Percentiles rank a stretch among this genome's conserved stretches.
Conservation (phyloP, 2,329 filamentous ascomycete genomes). For the Fusarium falciforme region DNA sequence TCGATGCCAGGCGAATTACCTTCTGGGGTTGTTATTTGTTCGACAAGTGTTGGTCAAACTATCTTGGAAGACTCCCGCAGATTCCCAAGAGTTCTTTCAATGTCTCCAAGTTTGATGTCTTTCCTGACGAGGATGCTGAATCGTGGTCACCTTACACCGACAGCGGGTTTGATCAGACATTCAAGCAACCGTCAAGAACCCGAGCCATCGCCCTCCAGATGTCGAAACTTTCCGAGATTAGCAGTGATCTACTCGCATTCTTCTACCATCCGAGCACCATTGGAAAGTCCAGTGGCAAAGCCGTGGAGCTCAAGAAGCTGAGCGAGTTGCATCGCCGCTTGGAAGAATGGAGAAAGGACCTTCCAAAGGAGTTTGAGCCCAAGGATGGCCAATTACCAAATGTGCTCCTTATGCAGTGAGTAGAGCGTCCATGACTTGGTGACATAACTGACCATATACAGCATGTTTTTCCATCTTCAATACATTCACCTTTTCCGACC, state of each 20-base stretch:
- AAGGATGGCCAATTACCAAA: conserved; percentile 91
- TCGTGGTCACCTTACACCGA: conserved; percentile 92
- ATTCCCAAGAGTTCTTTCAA: conserved; percentile 83
- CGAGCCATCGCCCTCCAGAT: conserved; percentile 86
- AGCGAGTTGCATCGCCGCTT: conserved; percentile 91
- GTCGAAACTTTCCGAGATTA: conserved; percentile 89
- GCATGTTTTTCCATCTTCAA: conserved; percentile 97
- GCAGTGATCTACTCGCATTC: conserved; percentile 85
- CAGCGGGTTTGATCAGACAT: conserved; percentile 76
- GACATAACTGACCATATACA: conserved; percentile 51
- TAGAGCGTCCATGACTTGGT: conserved; percentile 32
- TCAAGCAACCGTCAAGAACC: conserved; percentile 84
- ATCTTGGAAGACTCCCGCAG: conserved; percentile 90
- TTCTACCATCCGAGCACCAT: conserved; percentile 88
- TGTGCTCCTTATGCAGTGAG: conserved; percentile 85
- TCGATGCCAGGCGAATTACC: conserved; percentile 89
- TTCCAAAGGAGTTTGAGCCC: conserved; percentile 88
- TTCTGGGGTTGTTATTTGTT: conserved; percentile 99
- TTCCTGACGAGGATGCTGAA: conserved; percentile 87
- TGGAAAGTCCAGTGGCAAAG: conserved; percentile 75
- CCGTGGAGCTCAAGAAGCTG: conserved; percentile 89
- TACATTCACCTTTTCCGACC: conserved; percentile 97
- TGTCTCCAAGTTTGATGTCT: conserved; percentile 89
- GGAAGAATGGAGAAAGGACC: conserved; percentile 86
- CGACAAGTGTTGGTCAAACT: conserved; percentile 99